phyloP scores from a whole-genome alignment of 2,329 filamentous ascomycete genomes.

The Hymenotorrendiella dingleyae region DNA sequence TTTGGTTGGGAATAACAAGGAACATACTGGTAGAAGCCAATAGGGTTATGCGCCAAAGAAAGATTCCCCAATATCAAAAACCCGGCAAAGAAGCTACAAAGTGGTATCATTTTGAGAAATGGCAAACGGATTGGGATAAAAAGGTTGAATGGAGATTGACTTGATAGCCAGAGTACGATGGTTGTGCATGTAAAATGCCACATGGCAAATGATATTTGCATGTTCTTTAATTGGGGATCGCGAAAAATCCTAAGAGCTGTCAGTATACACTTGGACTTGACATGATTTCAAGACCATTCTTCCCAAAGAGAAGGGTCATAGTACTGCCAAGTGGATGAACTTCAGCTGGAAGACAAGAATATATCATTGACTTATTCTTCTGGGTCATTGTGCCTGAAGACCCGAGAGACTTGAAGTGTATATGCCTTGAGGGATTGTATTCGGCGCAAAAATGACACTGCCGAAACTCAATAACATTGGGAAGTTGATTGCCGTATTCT shows the following conservation, averaged over 20 bases:
- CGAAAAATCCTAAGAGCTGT: constrained; percentile 34
- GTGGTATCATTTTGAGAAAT: constrained; percentile 38
- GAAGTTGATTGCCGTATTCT: too few relatives aligned
- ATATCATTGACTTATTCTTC: too few relatives aligned
- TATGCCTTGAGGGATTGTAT: too few relatives aligned
- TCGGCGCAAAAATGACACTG: too few relatives aligned
- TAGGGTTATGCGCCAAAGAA: constrained; percentile 40
- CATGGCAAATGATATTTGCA: constrained; percentile 41
- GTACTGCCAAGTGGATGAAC: too few relatives aligned
- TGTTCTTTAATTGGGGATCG: constrained; percentile 37
- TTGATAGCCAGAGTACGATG: constrained; percentile 38
- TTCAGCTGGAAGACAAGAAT: too few relatives aligned
- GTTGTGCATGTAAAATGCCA: constrained; percentile 41
- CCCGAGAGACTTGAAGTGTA: too few relatives aligned
- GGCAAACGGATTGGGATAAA: constrained; percentile 40
- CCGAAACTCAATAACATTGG: too few relatives aligned
- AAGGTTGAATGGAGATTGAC: constrained; percentile 36
- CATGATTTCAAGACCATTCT: background rate
- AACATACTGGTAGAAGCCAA: constrained; percentile 39
- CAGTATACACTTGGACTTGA: constrained; percentile 1
- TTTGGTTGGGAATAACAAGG: background rate
- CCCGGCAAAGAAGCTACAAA: constrained; percentile 41
- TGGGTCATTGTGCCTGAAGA: too few relatives aligned
- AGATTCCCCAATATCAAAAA: constrained; percentile 41
- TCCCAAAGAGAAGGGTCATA: background rate